Base-by-base conservation (phyloP, 2,329 filamentous ascomycete species). In the Lachnellula willkommii region DNA sequence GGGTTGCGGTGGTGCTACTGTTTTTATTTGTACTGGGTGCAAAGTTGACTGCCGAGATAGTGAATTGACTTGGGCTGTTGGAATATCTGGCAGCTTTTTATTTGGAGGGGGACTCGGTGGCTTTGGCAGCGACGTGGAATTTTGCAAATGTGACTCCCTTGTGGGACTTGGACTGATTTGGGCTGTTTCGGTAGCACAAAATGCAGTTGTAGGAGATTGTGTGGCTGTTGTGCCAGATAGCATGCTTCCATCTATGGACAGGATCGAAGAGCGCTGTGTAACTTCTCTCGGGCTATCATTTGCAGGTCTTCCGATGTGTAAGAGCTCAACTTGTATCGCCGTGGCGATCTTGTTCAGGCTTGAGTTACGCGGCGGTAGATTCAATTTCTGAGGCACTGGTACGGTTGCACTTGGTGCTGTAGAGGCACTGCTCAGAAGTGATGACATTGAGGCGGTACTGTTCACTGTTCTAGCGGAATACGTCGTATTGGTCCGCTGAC, bases 381-480 rank as follows among this genome's bases (percentile, higher is more conserved):
- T 47, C 12, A 60, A 8, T 37, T 59, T 62, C 5, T 53, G 17
- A 22, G 50, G 12, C 4, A 39, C 24, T 11, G 52, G 47, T 20
- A 53, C 12, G 4, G 53, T 47, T 15, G 55, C 42, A 50, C 60
- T 61, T 14, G 58, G 60, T 35, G 59, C 50, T 14, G 56, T 63
- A 6, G 65, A 64, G 6, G 59, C 54, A 47, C 50, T 62, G 3
- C 48, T 53, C 36, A 36, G 32, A 35, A 35, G 24, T 2, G 55
- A 58, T 5, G 42, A 24, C 6, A 56, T 36, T 5, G 59, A 60
- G 20, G 50, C 17, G 14, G 57, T 59, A 47, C 58, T 64, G 20
- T 61, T 60, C 11, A 50, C 46, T 2, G 62, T 65, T 12, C 65
- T 63, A 7, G 54, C 59, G 9, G 63, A 65, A 51, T 65, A 57